Evolutionary conservation across 352 stramenopile genomes (phyloP).

Genomic region (Thalassiosira oceanica): DNA sequence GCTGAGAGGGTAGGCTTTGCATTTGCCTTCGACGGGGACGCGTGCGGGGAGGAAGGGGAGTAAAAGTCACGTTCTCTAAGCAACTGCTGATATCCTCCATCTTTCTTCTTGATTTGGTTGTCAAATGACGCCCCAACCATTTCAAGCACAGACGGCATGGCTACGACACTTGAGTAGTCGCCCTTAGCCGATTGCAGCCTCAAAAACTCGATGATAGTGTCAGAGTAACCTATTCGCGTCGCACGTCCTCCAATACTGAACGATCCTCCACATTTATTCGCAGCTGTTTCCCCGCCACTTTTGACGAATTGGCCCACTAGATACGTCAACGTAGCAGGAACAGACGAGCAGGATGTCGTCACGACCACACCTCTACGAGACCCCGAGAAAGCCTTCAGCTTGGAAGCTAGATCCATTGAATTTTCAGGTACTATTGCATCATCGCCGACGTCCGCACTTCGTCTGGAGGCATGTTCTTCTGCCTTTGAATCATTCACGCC

Average conservation of each 20-base stretch:
- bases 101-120: conserved; percentile 57
- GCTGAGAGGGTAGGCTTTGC: conserved; percentile 16
- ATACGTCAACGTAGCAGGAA: conserved; percentile 53
- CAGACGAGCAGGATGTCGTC: conserved; percentile 48
- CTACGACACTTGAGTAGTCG: conserved; percentile 45
- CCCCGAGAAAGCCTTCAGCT: conserved; percentile 57
- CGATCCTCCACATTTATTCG: conserved; percentile 58
- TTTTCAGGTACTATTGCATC: conserved; percentile 22
- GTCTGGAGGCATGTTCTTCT: conserved; percentile 43
- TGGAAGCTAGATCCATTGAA: conserved; percentile 44
- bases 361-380: conserved; percentile 34
- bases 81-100: conserved; percentile 6
- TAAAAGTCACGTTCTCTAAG: conserved; percentile 31
- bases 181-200: conserved; percentile 51
- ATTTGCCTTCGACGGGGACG: conserved; percentile 39
- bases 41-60: conserved; percentile 39
- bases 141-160: conserved; percentile 55
- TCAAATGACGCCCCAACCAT: conserved; percentile 75
- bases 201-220: conserved; percentile 61
- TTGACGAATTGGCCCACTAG: conserved; percentile 77
- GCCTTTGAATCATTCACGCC: conserved; percentile 35
- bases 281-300: conserved; percentile 64
- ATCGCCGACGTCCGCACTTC: conserved; percentile 50
- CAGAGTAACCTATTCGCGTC: conserved; percentile 59
- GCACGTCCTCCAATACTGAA: conserved; percentile 72